Percentiles rank a stretch among this genome's conserved stretches.
Evolutionary conservation across 177 flowering plant species (phyloP).

Genomic region (Vitis hybrid): DNA sequence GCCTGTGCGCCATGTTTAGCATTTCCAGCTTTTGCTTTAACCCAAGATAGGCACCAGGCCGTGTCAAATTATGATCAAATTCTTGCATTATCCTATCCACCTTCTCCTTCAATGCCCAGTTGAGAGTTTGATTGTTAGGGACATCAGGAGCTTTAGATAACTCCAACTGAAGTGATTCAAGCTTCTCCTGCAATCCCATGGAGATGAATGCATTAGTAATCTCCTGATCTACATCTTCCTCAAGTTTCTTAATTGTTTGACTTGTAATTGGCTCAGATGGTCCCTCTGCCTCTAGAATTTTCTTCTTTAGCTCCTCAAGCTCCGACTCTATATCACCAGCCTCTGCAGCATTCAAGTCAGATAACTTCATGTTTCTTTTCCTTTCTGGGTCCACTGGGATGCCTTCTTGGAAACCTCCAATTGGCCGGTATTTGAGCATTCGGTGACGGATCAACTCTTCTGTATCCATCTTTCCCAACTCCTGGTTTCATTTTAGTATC

Average conservation of each 20-base stretch:
- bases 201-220: slow-evolving; percentile 28
- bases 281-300: slow-evolving; percentile 21
- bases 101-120: slow-evolving; percentile 24
- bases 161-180: slow-evolving; percentile 27
- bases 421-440: slow-evolving; percentile 19
- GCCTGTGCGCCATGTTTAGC: slow-evolving; percentile 23
- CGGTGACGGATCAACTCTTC: slow-evolving; percentile 21
- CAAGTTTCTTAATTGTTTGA: slow-evolving; percentile 26
- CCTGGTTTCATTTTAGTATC: neutral
- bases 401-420: slow-evolving; percentile 29
- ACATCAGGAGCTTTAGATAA: slow-evolving; percentile 15
- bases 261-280: slow-evolving; percentile 18
- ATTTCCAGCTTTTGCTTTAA: slow-evolving; percentile 37
- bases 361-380: slow-evolving; percentile 25
- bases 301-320: slow-evolving; percentile 25
- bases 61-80: slow-evolving; percentile 22
- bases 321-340: slow-evolving; percentile 17
- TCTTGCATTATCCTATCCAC: slow-evolving; percentile 28
- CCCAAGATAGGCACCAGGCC: slow-evolving; percentile 32
- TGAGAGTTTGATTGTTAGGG: slow-evolving; percentile 19
- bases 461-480: slow-evolving; percentile 18
- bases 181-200: slow-evolving; percentile 38
- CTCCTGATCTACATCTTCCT: slow-evolving; percentile 26
- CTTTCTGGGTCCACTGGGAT: slow-evolving; percentile 16
- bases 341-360: slow-evolving; percentile 4